These are phyloP conservation scores for Hyphopichia fennica DNA, from an alignment of 1,139 yeast genomes.

Conservation along the genomic window DNA sequence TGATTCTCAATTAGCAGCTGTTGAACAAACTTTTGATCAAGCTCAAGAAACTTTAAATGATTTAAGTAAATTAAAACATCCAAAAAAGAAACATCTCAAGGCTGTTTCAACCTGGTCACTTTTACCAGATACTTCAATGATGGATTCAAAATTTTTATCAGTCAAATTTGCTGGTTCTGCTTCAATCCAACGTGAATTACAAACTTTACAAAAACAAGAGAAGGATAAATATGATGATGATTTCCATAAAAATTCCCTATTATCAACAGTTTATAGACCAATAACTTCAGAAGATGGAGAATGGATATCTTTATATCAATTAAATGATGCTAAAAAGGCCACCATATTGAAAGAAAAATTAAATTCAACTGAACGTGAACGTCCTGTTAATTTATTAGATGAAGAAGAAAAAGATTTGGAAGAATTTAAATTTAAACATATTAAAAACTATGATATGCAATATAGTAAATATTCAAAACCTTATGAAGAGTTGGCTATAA, in stretches of 20 bases:
- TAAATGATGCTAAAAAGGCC: slow-evolving; percentile 24
- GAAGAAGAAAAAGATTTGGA: slow-evolving; percentile 38
- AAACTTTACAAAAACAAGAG: slow-evolving; percentile 35
- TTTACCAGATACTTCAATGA: slow-evolving; percentile 84
- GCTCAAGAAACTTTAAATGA: slow-evolving; percentile 49
- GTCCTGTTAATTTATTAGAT: slow-evolving; percentile 42
- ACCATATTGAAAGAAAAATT: slow-evolving; percentile 41
- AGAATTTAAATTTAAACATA: slow-evolving; percentile 57
- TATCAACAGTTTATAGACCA: slow-evolving; percentile 73
- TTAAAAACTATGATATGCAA: slow-evolving; percentile 80
- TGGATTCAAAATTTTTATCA: slow-evolving; percentile 74
- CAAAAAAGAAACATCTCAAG: slow-evolving; percentile 67
- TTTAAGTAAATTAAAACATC: slow-evolving; percentile 62
- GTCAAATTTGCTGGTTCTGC: slow-evolving; percentile 84
- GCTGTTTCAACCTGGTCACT: slow-evolving; percentile 82
- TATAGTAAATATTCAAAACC: slow-evolving; percentile 47
- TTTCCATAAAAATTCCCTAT: slow-evolving; percentile 44
- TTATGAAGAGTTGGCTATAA: slow-evolving; percentile 47
- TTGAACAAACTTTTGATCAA: slow-evolving; percentile 74
- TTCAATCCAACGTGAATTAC: slow-evolving; percentile 46
- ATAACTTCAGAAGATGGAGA: slow-evolving; percentile 74
- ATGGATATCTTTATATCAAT: slow-evolving; percentile 75
- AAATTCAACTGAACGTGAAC: slow-evolving; percentile 52
- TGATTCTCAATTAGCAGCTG: slow-evolving; percentile 60
- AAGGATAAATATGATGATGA: slow-evolving; percentile 38